Conservation (phyloP, 2,329 filamentous ascomycete genomes). For the Fusarium veterinarium region DNA sequence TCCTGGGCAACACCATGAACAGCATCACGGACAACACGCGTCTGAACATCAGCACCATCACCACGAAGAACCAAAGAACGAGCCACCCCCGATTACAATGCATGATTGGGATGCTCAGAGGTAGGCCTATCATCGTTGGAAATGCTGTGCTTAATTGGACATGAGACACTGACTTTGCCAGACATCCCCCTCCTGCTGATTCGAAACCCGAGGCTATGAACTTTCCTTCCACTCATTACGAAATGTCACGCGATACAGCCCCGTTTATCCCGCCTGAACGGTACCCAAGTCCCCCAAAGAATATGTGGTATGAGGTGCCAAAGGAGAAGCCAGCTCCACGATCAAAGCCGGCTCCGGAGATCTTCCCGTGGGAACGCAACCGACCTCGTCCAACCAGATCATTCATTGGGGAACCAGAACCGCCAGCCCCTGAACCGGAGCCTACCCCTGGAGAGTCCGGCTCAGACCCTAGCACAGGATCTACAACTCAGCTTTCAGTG, state of each 20-base stretch:
- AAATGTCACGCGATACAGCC: conserved; percentile 80
- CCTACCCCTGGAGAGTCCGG: background rate
- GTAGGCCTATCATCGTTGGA: conserved; percentile 49
- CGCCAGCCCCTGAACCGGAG: conserved; percentile 7
- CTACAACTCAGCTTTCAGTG: conserved; percentile 13
- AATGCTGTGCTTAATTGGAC: background rate
- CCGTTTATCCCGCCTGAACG: conserved; percentile 81
- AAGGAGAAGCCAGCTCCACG: conserved; percentile 66
- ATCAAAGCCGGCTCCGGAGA: conserved; percentile 69
- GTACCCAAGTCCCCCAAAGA: conserved; percentile 85
- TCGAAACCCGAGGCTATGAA: conserved; percentile 88
- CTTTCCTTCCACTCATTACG: conserved; percentile 82
- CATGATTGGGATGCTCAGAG: conserved; percentile 66
- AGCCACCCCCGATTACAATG: conserved; percentile 44
- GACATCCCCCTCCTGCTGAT: conserved; percentile 70
- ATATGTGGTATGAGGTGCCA: conserved; percentile 91
- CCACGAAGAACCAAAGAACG: conserved; percentile 36
- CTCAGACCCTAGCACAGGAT: background rate
- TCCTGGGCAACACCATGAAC: conserved; percentile 50
- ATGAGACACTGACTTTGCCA: conserved; percentile 48
- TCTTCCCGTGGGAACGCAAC: conserved; percentile 92
- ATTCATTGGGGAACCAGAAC: conserved; percentile 58
- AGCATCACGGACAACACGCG: conserved; percentile 7
- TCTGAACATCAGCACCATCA: conserved; percentile 25
- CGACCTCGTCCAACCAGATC: conserved; percentile 72